phyloP scores from a whole-genome alignment of 371 early-diverging fungal genomes.

The Mucor velutinosus region DNA sequence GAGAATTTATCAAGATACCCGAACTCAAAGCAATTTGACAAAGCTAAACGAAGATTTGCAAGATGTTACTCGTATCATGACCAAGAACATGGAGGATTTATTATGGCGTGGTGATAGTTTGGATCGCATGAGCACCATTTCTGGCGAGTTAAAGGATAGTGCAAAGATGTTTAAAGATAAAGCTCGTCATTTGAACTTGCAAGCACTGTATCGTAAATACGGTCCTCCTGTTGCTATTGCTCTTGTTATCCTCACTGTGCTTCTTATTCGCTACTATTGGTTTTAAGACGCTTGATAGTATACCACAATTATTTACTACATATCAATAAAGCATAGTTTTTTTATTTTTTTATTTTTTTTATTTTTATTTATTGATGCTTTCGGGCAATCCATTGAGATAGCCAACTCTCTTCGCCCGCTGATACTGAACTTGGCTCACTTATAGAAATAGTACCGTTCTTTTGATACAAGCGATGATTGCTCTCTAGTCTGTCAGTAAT shows the following conservation, averaged over 20 bases:
- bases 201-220: slow-evolving; percentile 92
- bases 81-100: slow-evolving; percentile 96
- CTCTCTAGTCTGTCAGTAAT: slow-evolving; percentile 61
- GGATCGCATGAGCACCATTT: slow-evolving; percentile 70
- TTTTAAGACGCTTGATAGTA: slow-evolving; percentile 39
- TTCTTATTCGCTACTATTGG: slow-evolving; percentile 76
- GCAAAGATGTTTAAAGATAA: slow-evolving; percentile 57
- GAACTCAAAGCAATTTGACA: slow-evolving; percentile 90
- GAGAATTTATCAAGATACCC: slow-evolving; percentile 91
- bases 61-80: slow-evolving; percentile 97
- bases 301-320: neutral
- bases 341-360: slow-evolving; percentile 1
- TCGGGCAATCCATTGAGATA: slow-evolving; percentile 7
- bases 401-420: neutral
- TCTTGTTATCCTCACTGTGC: slow-evolving; percentile 76
- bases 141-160: slow-evolving; percentile 56
- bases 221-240: slow-evolving; percentile 87
- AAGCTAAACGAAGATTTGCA: slow-evolving; percentile 95
- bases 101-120: slow-evolving; percentile 91
- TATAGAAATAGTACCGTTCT: slow-evolving; percentile 64
- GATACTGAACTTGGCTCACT: slow-evolving; percentile 20
- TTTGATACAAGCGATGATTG: slow-evolving; percentile 75
- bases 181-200: slow-evolving; percentile 81
- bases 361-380: neutral
- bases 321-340: neutral